Evolutionary conservation across 2,329 filamentous ascomycete genomes (phyloP).

Genomic region (Penicillium verrucosum): DNA sequence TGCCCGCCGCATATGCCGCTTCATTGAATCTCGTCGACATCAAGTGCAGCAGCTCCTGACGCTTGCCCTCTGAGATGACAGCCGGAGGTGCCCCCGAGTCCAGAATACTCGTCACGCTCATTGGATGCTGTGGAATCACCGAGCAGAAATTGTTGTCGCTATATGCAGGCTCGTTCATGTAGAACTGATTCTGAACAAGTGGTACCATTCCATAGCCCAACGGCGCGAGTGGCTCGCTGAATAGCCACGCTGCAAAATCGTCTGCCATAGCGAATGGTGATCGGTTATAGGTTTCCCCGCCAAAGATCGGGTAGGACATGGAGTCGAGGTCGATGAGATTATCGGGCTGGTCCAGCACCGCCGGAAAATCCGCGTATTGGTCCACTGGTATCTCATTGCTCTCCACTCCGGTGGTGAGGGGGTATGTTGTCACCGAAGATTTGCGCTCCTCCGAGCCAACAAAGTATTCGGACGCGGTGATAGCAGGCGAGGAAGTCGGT

Average conservation of each 20-base stretch:
- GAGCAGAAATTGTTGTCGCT: constrained; percentile 47
- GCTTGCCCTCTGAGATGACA: constrained; percentile 81
- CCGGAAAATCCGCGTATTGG: constrained; percentile 18
- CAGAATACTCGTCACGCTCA: constrained; percentile 82
- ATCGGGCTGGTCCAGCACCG: constrained; percentile 16
- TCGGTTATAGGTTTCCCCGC: constrained; percentile 75
- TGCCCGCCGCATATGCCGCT: constrained; percentile 68
- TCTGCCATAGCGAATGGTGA: constrained; percentile 86
- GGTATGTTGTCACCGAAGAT: constrained; percentile 18
- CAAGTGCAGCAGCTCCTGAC: constrained; percentile 75
- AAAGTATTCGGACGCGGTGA: constrained; percentile 20
- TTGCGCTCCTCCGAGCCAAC: constrained; percentile 16
- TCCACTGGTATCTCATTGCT: constrained; percentile 15
- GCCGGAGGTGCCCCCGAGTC: constrained; percentile 77
- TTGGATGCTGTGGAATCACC: constrained; percentile 66
- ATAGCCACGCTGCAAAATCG: constrained; percentile 81
- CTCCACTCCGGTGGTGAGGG: constrained; percentile 20
- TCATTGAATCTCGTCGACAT: constrained; percentile 81
- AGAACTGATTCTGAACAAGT: constrained; percentile 49
- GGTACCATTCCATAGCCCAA: constrained; percentile 50
- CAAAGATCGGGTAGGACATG: constrained; percentile 73
- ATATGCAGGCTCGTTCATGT: constrained; percentile 50
- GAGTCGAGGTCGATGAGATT: constrained; percentile 33
- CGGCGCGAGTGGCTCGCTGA: constrained; percentile 63
- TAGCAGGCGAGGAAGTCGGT: constrained; percentile 22